A percentile compares a stretch with the other conserved stretches of the same genome.
Conservation (phyloP, 352 stramenopile species). For the Phytopythium chamaehyphon region DNA sequence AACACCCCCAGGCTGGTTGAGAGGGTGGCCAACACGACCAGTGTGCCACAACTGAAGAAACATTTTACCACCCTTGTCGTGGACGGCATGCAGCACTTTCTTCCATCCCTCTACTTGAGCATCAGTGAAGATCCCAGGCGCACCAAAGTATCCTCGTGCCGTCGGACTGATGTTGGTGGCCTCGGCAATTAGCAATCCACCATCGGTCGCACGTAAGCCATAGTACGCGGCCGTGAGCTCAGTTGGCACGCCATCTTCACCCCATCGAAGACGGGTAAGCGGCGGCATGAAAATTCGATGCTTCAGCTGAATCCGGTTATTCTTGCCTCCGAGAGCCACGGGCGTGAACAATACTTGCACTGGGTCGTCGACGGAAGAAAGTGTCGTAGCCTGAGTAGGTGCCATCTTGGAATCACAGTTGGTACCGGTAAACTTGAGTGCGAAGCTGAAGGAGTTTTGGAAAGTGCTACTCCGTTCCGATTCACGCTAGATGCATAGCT, state of each 20-base stretch:
- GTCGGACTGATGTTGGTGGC: slow-evolving; percentile 29
- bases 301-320: slow-evolving; percentile 21
- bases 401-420: too few relatives aligned
- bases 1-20: slow-evolving; percentile 30
- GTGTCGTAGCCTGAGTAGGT: too few relatives aligned
- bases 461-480: too few relatives aligned
- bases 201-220: slow-evolving; percentile 24
- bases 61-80: slow-evolving; percentile 55
- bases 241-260: slow-evolving; percentile 15
- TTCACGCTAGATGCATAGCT: too few relatives aligned
- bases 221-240: slow-evolving; percentile 35
- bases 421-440: too few relatives aligned
- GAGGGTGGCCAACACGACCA: slow-evolving; percentile 43
- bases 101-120: slow-evolving; percentile 55
- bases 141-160: slow-evolving; percentile 17
- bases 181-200: slow-evolving; percentile 43
- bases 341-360: too few relatives aligned
- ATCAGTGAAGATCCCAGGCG: slow-evolving; percentile 36
- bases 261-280: slow-evolving; percentile 25
- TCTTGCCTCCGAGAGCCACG: slow-evolving; percentile 19
- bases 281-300: slow-evolving; percentile 45
- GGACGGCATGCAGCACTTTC: slow-evolving; percentile 44
- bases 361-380: too few relatives aligned
- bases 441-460: too few relatives aligned
- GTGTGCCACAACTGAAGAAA: slow-evolving; percentile 74